phyloP scores from a whole-genome alignment of 306 rosid genomes.

The Corylus avellana region DNA sequence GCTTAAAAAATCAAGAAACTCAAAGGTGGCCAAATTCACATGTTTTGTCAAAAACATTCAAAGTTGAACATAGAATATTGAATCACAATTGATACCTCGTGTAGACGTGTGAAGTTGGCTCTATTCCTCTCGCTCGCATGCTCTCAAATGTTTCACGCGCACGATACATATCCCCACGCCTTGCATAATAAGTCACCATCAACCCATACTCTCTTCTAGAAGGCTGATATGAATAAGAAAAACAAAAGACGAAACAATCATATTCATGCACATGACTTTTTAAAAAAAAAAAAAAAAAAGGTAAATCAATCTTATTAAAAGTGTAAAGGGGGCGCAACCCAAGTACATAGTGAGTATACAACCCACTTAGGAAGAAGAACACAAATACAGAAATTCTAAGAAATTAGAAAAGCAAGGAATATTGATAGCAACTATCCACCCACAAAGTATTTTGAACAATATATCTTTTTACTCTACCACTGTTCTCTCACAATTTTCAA shows the following conservation, averaged over 20 bases:
- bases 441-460: no score
- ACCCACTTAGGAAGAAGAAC: no score
- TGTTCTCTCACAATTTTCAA: no score
- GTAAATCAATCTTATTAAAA: no score
- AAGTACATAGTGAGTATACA: no score
- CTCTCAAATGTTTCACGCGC: constrained; percentile 94
- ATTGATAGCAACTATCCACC: no score
- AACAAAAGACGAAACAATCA: constrained; percentile 19
- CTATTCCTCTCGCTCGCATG: constrained; percentile 96
- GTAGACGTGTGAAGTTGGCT: constrained; percentile 87
- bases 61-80: constrained; percentile 15
- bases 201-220: constrained; percentile 91
- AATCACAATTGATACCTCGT: constrained; percentile 58
- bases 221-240: constrained; percentile 57
- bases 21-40: constrained; percentile 10
- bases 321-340: no score
- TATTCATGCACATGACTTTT: not conserved
- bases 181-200: constrained; percentile 89
- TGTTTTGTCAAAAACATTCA: constrained; percentile 17
- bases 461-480: no score
- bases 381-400: no score
- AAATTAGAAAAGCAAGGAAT: no score
- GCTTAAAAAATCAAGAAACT: constrained; percentile 24
- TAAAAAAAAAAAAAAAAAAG: no score
- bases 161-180: constrained; percentile 93